Conservation (phyloP, 1,284 basidiomycete species). For the Hemileia vastatrix region DNA sequence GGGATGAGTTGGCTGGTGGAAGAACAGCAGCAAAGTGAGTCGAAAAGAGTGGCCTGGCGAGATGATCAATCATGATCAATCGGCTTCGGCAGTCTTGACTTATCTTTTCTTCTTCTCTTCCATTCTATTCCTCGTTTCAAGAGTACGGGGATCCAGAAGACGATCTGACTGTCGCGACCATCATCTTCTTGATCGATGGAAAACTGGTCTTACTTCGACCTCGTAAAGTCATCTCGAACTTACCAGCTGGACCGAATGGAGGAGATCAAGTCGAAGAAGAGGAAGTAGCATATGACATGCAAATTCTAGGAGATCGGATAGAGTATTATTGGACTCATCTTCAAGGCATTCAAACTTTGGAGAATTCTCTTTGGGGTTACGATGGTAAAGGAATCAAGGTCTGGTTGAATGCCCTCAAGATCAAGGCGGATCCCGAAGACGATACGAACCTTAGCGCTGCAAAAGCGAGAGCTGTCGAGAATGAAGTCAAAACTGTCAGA, state of each 20-base stretch:
- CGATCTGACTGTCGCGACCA: conserved; percentile 84
- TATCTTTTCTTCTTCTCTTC: conserved; percentile 24
- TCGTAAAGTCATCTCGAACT: conserved; percentile 29
- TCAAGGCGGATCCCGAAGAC: conserved; percentile 53
- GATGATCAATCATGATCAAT: conserved; percentile 10
- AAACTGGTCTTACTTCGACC: conserved; percentile 69
- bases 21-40: conserved; percentile 74
- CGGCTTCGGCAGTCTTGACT: not conserved
- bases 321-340: conserved; percentile 99
- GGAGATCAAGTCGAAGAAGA: conserved; percentile 70
- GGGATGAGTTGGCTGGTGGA: conserved; percentile 97
- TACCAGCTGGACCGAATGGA: conserved; percentile 15
- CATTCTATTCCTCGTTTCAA: conserved; percentile 39
- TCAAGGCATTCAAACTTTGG: conserved; percentile 78
- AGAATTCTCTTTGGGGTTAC: conserved; percentile 95
- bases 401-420: conserved; percentile 91
- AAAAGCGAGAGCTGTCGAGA: too few species aligned
- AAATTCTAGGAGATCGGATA: conserved; percentile 85
- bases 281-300: conserved; percentile 95
- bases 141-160: conserved; percentile 87
- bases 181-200: conserved; percentile 91
- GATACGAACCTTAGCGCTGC: conserved; percentile 40
- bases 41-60: not conserved
- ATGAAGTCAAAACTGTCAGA: conserved; percentile 70
- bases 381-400: conserved; percentile 80